phyloP scores from a whole-genome alignment of 257 asterid species.

The Solanum okadae region DNA sequence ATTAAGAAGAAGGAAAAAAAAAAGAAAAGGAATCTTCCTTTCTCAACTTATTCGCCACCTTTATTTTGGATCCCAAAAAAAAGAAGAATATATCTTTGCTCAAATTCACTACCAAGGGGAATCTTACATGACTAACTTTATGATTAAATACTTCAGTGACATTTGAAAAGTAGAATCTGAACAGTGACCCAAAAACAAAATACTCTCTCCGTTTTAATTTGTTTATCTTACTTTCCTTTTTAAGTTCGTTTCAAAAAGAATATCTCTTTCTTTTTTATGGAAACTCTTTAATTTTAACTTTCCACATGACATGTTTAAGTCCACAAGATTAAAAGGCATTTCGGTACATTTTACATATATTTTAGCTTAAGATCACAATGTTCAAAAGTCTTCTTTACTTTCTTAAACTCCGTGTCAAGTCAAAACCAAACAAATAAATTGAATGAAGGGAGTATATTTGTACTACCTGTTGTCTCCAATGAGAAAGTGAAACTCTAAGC shows the following conservation, averaged over 20 bases:
- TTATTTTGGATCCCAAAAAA: not conserved
- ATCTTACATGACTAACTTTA: not conserved
- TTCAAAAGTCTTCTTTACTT: not conserved
- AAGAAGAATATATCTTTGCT: not conserved
- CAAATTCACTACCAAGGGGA: not conserved
- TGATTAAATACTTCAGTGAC: not conserved
- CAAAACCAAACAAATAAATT: not conserved
- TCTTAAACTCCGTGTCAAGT: not conserved
- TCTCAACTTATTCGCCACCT: not conserved
- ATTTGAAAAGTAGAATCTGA: not conserved
- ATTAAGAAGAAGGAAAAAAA: not conserved
- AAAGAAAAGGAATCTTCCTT: not conserved
- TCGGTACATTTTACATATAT: not conserved
- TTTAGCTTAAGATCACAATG: not conserved
- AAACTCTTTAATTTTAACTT: not conserved
- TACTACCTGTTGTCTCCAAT: constrained; percentile 61
- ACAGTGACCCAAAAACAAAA: not conserved
- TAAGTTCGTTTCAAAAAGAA: not conserved
- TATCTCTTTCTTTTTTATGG: not conserved
- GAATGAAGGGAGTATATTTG: not conserved
- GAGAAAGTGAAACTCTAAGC: constrained; percentile 70
- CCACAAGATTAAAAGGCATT: not conserved
- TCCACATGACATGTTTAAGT: not conserved
- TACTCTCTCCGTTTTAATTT: not conserved
- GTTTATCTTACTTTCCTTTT: not conserved